These are phyloP conservation scores for Cladophialophora carrionii DNA, from an alignment of 2,329 filamentous ascomycete genomes.

Conservation along the genomic window DNA sequence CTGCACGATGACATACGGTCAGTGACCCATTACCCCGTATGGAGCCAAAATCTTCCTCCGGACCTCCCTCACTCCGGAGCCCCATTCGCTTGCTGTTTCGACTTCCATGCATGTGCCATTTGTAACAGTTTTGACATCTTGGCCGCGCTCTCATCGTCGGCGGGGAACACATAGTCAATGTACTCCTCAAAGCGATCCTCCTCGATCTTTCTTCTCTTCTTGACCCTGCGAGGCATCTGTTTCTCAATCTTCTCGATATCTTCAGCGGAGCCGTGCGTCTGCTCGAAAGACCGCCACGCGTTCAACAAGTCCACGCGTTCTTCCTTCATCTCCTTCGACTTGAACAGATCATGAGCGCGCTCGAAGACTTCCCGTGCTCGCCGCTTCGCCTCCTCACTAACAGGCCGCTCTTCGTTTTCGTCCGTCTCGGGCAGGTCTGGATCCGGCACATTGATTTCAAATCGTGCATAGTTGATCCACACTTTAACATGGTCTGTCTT, in stretches of 20 bases:
- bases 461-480: constrained; percentile 98
- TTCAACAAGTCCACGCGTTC: constrained; percentile 90
- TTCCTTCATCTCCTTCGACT: constrained; percentile 86
- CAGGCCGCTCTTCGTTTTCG: constrained; percentile 60
- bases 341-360: constrained; percentile 82
- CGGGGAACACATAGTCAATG: constrained; percentile 94
- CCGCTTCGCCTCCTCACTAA: constrained; percentile 81
- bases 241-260: constrained; percentile 83
- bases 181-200: constrained; percentile 97
- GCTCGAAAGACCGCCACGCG: constrained; percentile 90
- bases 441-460: constrained; percentile 92
- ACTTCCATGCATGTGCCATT: constrained; percentile 87
- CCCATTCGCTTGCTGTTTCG: constrained; percentile 51
- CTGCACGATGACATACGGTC: constrained; percentile 11
- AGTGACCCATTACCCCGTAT: neutral
- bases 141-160: constrained; percentile 83
- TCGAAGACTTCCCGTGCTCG: constrained; percentile 83
- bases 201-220: constrained; percentile 83
- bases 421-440: constrained; percentile 65
- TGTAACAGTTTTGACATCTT: constrained; percentile 82
- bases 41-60: neutral
- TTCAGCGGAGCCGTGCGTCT: constrained; percentile 73
- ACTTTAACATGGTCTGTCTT: constrained; percentile 99
- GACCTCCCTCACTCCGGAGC: constrained; percentile 18
- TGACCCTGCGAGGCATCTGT: constrained; percentile 91